Base-by-base conservation (phyloP, 257 asterid species). In the Nicotiana obtusifolia region DNA sequence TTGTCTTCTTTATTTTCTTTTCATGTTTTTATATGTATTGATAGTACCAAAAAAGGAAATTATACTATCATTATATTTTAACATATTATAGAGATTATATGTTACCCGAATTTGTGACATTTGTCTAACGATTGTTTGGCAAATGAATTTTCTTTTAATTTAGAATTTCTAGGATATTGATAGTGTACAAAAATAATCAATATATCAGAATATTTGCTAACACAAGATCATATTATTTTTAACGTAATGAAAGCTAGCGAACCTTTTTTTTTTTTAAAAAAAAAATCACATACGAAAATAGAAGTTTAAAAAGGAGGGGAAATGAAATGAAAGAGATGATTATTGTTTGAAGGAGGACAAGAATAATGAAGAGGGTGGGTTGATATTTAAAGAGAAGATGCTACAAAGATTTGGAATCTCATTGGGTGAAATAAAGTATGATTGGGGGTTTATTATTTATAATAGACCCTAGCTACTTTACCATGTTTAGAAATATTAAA, bases 371-470 rank as follows among this genome's bases (percentile, higher is more conserved):
- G 60, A 73, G 41, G 62, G 0, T 47, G 79, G 79, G 79, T 73
- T 73, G 79, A 73, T 73, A 73, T 47, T 73, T 73, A 73, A 73
- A 73, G 79, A 73, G 24, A 73, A 73, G 79, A 73, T 24, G 62
- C 62, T 47, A 73, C 15, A 49, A 0, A 73, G 79, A 73, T 73
- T 73, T 24, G 79, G 79, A 47, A 73, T 73, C 79, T 47, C 6
- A 49, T 47, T 49, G 62, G 62, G 61, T 47, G 35, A 24, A 73
- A 30, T 7, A 73, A 73, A 47, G 79, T 47, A 73, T n/a, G 7
- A 20, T 49, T 49, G 44, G 24, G 47, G 79, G n/a, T 49, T 47
- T 24, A 15, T 44, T 71, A 16, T 71, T 37, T 20, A 24, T 49
- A 35, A 73, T 73, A 73, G 30, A 31, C 5, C 24, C 9, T 20